Evolutionary conservation across 768 basidiomycete species (phyloP), one percentile per base, ranked within the genome.

Genomic region (Boletus vermiculosoides): DNA sequence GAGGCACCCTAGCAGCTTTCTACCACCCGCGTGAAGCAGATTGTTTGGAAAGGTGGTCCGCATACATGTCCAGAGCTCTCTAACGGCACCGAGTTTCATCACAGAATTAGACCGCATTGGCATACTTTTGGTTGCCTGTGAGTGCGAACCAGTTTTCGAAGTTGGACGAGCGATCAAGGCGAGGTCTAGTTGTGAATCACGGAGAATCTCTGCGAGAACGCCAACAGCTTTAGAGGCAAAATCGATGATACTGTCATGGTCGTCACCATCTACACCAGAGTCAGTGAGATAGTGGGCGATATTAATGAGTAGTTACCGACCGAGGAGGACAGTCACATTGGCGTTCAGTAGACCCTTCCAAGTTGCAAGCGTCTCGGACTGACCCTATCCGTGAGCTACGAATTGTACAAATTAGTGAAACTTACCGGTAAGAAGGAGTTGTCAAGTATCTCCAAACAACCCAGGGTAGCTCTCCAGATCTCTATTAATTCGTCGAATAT

Each of bases 301-400:
- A 51, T n/a, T 23, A 15, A 30, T 36, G 10, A 65, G 72, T 18
- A 37, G 22, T 39, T 22, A 84, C 85, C 77, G 73, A 86, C 86
- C 83, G 70, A 82, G 72, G 6, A 82, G 69, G 49, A 70, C 64
- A 0, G 74, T 64, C 16, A 83, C 76, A 33, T 81, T 80, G 3
- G 80, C 76, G 50, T 74, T 76, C 39, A 88, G 60, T 33, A 90
- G 66, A 41, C 80, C 79, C 37, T 77, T 72, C 88, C 87, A 90
- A 9, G 83, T 76, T 15, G 73, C 74, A 8, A 80, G 63, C 4
- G 87, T 70, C 57, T 83, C 81, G 1, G 63, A 59, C 80, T 84
- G 50, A 37, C 23, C 50, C 39, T n/a, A 49, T 20, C 50, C 42
- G 45, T 54, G 45, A 54, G 46, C 50, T 16, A 44, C 15, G 47